These are phyloP conservation scores for Podaxis sp. DNA, from an alignment of 768 basidiomycete genomes.

Conservation along the genomic window DNA sequence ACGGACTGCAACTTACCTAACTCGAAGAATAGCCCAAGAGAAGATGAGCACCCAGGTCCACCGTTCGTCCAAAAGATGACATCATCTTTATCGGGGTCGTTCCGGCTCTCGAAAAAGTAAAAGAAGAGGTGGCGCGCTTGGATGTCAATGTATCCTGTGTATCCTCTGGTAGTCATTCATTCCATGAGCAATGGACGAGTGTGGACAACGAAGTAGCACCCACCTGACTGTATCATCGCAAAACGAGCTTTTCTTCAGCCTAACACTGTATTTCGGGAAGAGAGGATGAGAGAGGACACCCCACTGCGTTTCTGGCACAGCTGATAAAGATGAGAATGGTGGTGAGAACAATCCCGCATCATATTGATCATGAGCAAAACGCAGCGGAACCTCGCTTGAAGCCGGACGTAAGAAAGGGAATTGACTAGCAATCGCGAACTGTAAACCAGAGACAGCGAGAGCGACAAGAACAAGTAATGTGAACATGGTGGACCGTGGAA, in stretches of 20 bases:
- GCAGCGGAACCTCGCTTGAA: background rate
- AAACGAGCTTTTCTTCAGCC: conserved; percentile 57
- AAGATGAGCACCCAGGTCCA: conserved; percentile 43
- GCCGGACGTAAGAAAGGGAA: background rate
- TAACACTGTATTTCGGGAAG: conserved; percentile 52
- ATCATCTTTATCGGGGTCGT: conserved; percentile 58
- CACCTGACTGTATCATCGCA: conserved; percentile 61
- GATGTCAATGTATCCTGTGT: conserved; percentile 67
- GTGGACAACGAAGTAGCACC: background rate
- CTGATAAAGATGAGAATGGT: conserved; percentile 12
- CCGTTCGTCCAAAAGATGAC: conserved; percentile 62
- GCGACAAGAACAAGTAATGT: background rate
- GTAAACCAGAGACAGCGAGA: background rate
- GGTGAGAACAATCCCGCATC: conserved; percentile 15
- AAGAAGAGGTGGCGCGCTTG: conserved; percentile 67
- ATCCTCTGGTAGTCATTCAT: background rate
- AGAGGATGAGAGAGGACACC: conserved; percentile 40
- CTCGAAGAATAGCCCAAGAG: conserved; percentile 73
- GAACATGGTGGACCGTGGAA: background rate
- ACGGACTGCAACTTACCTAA: conserved; percentile 21
- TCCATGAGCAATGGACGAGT: background rate
- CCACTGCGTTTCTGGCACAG: conserved; percentile 13
- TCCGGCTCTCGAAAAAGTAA: conserved; percentile 77
- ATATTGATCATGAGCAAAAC: conserved; percentile 8
- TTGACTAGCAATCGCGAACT: background rate